Conservation (phyloP, 2,329 filamentous ascomycete species). For the Phyllosticta citriasiana region DNA sequence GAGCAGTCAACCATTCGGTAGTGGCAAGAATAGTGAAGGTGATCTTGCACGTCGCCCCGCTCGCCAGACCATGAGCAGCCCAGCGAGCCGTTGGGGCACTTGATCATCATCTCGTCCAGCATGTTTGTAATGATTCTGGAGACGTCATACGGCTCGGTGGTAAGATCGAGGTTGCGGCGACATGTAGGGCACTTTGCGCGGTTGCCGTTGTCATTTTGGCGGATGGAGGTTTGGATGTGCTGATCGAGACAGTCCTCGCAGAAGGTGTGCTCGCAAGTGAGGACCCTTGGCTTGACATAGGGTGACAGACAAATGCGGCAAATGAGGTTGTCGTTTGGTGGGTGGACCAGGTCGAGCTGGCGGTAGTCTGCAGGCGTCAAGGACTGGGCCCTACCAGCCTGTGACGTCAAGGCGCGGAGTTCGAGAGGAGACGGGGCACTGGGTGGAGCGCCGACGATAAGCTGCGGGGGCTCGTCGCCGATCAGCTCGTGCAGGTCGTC, state of each 20-base stretch:
- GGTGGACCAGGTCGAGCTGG: conserved; percentile 46
- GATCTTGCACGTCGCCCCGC: conserved; percentile 47
- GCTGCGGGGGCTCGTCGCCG: background rate
- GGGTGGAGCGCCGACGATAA: conserved; percentile 29
- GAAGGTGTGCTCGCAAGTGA: conserved; percentile 55
- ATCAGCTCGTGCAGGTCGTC: conserved; percentile 17
- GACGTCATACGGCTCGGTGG: conserved; percentile 25
- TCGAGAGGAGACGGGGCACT: conserved; percentile 28
- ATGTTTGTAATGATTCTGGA: conserved; percentile 50
- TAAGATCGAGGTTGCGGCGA: conserved; percentile 29
- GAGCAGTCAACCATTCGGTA: conserved; percentile 46
- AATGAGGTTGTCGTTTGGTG: conserved; percentile 50
- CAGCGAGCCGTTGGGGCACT: conserved; percentile 45
- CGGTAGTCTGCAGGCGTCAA: conserved; percentile 43
- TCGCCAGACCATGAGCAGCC: conserved; percentile 46
- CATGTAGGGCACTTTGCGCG: conserved; percentile 46
- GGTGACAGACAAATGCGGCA: conserved; percentile 56
- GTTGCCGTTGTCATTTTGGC: conserved; percentile 3
- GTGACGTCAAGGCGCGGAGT: conserved; percentile 28
- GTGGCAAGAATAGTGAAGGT: conserved; percentile 51
- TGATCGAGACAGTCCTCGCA: conserved; percentile 48
- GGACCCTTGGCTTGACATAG: conserved; percentile 47
- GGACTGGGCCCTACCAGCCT: conserved; percentile 24
- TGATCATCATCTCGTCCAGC: conserved; percentile 51
- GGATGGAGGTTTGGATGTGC: conserved; percentile 11